Base-by-base conservation (phyloP, 106 monocot genomes). In the Iris macrosiphon region DNA sequence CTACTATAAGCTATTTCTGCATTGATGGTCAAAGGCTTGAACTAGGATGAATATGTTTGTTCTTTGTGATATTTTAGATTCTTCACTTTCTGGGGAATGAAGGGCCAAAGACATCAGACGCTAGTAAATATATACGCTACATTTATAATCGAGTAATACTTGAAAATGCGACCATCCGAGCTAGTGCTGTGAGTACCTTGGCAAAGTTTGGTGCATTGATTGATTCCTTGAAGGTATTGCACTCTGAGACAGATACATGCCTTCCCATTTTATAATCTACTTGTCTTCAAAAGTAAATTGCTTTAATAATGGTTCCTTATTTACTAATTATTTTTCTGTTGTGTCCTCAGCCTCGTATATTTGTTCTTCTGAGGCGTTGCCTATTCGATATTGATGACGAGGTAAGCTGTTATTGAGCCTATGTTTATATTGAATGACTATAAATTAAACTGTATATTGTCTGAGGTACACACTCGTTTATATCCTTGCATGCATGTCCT, bases 41-140 rank as follows among this genome's bases (percentile, higher is more conserved):
- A n/a, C n/a, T n/a, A n/a, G n/a, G n/a, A n/a, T n/a, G n/a, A 40
- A 10, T 25, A 11, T 24, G 40, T 3, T 50, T 10, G 73, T 11
- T 3, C 31, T 53, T 53, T 53, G 18, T 51, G 16, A 51, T 31
- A n/a, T 51, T 52, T 10, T 72, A 96, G 96, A 90, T 98, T 62
- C 91, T 99, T 56, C 91, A 99, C 73, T 92, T 99, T 68, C 50
- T 99, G 40, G 98, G 98, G 62, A 99, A 87, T 68, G 98, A 99
- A 75, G 98, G 98, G 10, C 91, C 91, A 22, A 99, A 87, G 63
- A 91, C 91, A 41, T 77, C 87, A 14, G 98, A 99, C 48, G 91
- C 98, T 6, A 87, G 91, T 49, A 99, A 87, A 71, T 99, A 87
- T 55, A 99, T 99, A 27, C 67, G 98, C 4, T 99, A 92, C 66